Conservation (phyloP, 345 rosid species). For the Heritiera fomes region DNA sequence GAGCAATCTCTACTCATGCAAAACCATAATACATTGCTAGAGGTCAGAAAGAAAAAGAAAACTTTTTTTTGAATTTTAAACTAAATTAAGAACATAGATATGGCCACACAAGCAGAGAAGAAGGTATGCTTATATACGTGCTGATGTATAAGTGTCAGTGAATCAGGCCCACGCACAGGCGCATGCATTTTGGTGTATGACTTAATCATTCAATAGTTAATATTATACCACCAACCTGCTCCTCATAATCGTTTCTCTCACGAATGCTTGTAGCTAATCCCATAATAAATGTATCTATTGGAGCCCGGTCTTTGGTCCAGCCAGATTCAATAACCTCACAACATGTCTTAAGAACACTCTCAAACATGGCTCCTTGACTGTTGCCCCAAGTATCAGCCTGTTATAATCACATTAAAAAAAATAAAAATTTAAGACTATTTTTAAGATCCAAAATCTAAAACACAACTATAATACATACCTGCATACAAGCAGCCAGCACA, state of each 20-base stretch:
- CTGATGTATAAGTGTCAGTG: background rate
- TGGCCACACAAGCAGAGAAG: background rate
- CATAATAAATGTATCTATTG: slow-evolving; percentile 92
- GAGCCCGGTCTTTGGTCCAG: slow-evolving; percentile 93
- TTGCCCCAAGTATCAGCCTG: slow-evolving; percentile 87
- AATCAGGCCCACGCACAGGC: background rate
- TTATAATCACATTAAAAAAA: slow-evolving; percentile 28
- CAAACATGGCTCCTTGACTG: slow-evolving; percentile 83
- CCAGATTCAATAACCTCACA: slow-evolving; percentile 90
- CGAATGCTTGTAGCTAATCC: slow-evolving; percentile 88
- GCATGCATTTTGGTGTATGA: background rate
- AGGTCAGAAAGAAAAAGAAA: slow-evolving; percentile 12
- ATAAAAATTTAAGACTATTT: background rate
- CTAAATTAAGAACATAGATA: background rate
- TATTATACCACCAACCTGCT: slow-evolving; percentile 58
- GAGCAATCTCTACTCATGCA: background rate
- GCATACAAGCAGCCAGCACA: slow-evolving; percentile 83
- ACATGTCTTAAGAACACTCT: slow-evolving; percentile 74
- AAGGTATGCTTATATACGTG: background rate
- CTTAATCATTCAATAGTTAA: slow-evolving; percentile 16
- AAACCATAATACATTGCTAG: slow-evolving; percentile 3
- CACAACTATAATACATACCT: slow-evolving; percentile 47
- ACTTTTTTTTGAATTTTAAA: background rate
- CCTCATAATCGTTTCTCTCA: slow-evolving; percentile 87
- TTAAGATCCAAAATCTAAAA: slow-evolving; percentile 16